These are phyloP conservation scores for Penicillium sp. DNA, from an alignment of 2,329 filamentous ascomycete genomes.

Conservation along the genomic window DNA sequence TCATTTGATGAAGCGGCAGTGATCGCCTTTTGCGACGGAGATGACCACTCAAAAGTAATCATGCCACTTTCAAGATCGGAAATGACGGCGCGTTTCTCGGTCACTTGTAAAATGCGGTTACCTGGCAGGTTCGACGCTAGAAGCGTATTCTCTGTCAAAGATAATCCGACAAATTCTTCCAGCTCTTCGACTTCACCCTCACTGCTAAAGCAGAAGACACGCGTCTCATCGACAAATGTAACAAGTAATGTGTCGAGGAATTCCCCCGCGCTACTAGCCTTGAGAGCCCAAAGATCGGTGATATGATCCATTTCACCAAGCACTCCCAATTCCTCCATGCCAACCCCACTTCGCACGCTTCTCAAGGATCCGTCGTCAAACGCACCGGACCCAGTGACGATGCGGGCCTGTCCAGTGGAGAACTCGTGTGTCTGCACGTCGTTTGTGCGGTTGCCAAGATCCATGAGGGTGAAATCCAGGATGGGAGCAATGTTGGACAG, in stretches of 20 bases:
- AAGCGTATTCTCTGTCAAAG: conserved; percentile 65
- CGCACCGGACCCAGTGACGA: conserved; percentile 87
- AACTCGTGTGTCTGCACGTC: conserved; percentile 81
- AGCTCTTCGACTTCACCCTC: conserved; percentile 81
- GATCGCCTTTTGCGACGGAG: conserved; percentile 51
- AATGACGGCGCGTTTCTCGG: conserved; percentile 56
- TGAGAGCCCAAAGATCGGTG: conserved; percentile 67
- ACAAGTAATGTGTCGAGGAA: conserved; percentile 65
- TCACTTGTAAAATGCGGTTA: conserved; percentile 69
- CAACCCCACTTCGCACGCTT: conserved; percentile 88
- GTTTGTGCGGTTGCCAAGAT: conserved; percentile 79
- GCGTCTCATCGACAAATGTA: conserved; percentile 76
- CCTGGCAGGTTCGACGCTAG: conserved; percentile 60
- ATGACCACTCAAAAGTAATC: conserved; percentile 42
- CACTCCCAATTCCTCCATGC: conserved; percentile 78
- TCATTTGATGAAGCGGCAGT: conserved; percentile 73
- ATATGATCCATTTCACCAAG: conserved; percentile 72
- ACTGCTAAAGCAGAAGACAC: conserved; percentile 69
- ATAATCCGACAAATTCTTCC: conserved; percentile 65
- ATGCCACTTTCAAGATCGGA: conserved; percentile 51
- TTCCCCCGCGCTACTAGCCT: conserved; percentile 39
- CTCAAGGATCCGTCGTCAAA: conserved; percentile 82
- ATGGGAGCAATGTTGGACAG: conserved; percentile 84
- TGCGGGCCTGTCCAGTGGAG: conserved; percentile 86
- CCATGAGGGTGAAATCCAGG: conserved; percentile 91